A percentile compares a stretch with the other conserved stretches of the same genome.
Evolutionary conservation across 257 asterid genomes (phyloP).

Genomic region (Nicotiana obtusifolia): DNA sequence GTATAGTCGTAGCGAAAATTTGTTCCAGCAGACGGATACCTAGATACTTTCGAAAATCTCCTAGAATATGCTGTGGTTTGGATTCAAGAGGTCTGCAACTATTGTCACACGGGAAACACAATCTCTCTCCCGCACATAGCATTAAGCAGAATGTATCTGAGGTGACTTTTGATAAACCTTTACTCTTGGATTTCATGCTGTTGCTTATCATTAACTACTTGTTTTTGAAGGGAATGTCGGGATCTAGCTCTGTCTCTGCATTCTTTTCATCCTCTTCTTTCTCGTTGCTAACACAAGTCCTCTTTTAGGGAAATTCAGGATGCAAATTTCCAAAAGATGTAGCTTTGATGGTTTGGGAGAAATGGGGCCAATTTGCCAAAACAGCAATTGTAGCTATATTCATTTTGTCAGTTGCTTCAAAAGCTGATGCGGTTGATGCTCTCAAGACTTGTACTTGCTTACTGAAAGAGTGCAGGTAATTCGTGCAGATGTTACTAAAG

Average conservation of each 20-base stretch:
- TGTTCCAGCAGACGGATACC: slow-evolving; percentile 33
- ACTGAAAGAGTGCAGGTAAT: slow-evolving; percentile 91
- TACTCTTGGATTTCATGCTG: not conserved
- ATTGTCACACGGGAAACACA: slow-evolving; percentile 22
- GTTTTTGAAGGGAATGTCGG: not conserved
- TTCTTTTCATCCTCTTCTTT: not conserved
- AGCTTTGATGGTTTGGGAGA: slow-evolving; percentile 33
- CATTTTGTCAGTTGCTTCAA: slow-evolving; percentile 52
- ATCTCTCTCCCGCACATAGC: slow-evolving; percentile 18
- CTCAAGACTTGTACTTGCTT: slow-evolving; percentile 83
- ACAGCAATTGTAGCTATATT: slow-evolving; percentile 51
- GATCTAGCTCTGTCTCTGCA: slow-evolving; percentile 3
- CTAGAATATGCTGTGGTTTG: slow-evolving; percentile 23
- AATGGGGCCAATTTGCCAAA: slow-evolving; percentile 51
- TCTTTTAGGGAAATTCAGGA: slow-evolving; percentile 37
- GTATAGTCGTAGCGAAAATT: slow-evolving; percentile 24
- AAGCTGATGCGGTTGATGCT: slow-evolving; percentile 89
- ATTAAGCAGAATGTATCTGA: slow-evolving; percentile 23
- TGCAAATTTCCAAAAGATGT: slow-evolving; percentile 29
- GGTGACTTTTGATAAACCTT: slow-evolving; percentile 30
- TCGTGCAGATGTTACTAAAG: not conserved
- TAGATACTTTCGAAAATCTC: slow-evolving; percentile 33
- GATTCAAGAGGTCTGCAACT: slow-evolving; percentile 32
- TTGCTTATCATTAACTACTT: not conserved
- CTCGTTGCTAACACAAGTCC: not conserved